These are phyloP conservation scores for Hordeum pubiflorum DNA, from an alignment of 202 grass and related monocot genomes.

Conservation along the genomic window DNA sequence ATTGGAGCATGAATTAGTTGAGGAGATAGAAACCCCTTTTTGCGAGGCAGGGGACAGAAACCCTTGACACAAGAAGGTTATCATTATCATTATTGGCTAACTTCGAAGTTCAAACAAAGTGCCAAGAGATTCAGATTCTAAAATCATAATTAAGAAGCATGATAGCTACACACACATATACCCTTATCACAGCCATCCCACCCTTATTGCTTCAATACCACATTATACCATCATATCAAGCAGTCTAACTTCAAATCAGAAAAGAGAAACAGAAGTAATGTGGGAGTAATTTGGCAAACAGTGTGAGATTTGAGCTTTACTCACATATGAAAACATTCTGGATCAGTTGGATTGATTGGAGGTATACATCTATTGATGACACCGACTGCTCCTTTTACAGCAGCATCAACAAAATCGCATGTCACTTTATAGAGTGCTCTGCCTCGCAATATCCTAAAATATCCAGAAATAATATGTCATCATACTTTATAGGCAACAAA, in stretches of 20 bases:
- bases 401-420: constrained; percentile 98
- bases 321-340: constrained; percentile 99
- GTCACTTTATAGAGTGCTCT: constrained; percentile 98
- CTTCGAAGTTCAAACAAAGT: not conserved
- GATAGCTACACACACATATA: not conserved
- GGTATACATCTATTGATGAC: constrained; percentile 97
- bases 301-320: constrained; percentile 11
- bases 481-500: not conserved
- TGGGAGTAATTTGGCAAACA: not conserved
- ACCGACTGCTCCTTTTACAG: constrained; percentile 91
- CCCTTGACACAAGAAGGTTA: not conserved
- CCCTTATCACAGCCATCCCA: not conserved
- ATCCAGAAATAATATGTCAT: constrained; percentile 23
- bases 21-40: not conserved
- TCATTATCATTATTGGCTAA: not conserved
- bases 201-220: not conserved
- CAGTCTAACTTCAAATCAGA: not conserved
- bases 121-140: not conserved
- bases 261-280: not conserved
- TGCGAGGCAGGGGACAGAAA: not conserved
- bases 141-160: not conserved
- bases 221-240: not conserved
- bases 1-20: not conserved
- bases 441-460: constrained; percentile 79
- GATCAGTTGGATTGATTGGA: constrained; percentile 98